Conservation (phyloP, 2,329 filamentous ascomycete species). For the Zymoseptoria crescenta region DNA sequence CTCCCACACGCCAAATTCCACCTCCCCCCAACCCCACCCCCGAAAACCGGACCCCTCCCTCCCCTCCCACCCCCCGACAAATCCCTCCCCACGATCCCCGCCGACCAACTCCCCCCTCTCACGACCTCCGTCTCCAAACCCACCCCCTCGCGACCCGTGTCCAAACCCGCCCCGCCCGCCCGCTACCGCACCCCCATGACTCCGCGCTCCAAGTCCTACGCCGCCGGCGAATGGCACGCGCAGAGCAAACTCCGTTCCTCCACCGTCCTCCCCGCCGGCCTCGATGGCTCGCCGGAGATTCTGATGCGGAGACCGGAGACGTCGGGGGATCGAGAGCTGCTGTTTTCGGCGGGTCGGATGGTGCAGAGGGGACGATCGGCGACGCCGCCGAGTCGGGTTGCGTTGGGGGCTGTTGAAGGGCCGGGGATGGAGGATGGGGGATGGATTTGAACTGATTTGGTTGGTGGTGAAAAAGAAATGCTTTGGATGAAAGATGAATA, state of each 20-base stretch:
- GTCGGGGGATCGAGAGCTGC: slow-evolving; percentile 18
- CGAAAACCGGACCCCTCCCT: background rate
- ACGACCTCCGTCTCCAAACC: background rate
- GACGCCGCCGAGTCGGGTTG: slow-evolving; percentile 3
- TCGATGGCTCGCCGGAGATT: background rate
- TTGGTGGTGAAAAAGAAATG: no score
- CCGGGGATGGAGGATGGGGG: background rate
- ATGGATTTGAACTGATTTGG: background rate
- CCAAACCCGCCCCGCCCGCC: background rate
- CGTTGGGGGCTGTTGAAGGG: background rate
- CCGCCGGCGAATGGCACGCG: background rate
- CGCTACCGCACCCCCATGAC: background rate
- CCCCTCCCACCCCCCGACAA: background rate
- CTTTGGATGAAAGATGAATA: no score
- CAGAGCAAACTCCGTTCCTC: background rate
- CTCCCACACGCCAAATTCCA: background rate
- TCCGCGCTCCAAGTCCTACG: background rate
- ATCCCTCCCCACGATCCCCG: background rate
- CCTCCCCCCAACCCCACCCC: background rate
- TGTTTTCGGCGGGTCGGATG: slow-evolving; percentile 21
- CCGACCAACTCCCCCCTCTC: background rate
- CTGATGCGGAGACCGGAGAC: slow-evolving; percentile 19
- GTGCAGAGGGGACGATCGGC: slow-evolving; percentile 17
- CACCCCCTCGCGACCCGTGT: background rate
- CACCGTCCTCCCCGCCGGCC: background rate